Base-by-base conservation (phyloP, 257 asterid genomes). In the Linaria vulgaris region DNA sequence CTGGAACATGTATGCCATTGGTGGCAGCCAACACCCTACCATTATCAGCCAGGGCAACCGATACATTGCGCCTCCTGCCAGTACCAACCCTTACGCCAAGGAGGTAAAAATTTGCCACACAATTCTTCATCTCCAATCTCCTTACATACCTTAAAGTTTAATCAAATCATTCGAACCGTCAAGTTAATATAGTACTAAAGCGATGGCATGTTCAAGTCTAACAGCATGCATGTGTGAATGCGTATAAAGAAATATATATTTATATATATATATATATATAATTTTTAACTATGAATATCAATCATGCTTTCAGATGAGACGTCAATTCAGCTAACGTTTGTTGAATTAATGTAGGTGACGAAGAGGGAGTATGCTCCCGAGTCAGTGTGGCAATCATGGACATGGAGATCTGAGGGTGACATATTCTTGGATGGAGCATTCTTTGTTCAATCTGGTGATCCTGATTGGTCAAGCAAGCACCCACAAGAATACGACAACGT, bases 1-100 rank as follows among this genome's bases (percentile, higher is more conserved):
- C 34, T 91, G 98, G 98, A 71, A 80, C 7, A 91, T 86, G 98
- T 91, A 91, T 22, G 98, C 98, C 62, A 82, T 91, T 17, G 98
- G 98, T 5, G 98, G 98, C 12, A 91, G 98, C 66, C 66, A 58
- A 34, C 72, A 83, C 62, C 95, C 98, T 0, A 84, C 82, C 16
- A 84, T 91, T 19, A 78, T 91, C 30, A 91, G 98, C 74, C 98
- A 91, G 63, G 98, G 98, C 6, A 91, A 91, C 58, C 72, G 98
- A 9, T 91, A 72, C 79, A 82, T 81, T 46, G 98, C 96, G 7
- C 91, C 95, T 16, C 88, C 83, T 0, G 53, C 58, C 6, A 59
- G 21, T 24, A 34, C 23, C 54, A 62, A 64, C 57, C 65, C 69
- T 13, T 73, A 10, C 4, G 81, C 85, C 60, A 88, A 83, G 74